phyloP scores from a whole-genome alignment of 768 basidiomycete species.

The Piloderma croceum region DNA sequence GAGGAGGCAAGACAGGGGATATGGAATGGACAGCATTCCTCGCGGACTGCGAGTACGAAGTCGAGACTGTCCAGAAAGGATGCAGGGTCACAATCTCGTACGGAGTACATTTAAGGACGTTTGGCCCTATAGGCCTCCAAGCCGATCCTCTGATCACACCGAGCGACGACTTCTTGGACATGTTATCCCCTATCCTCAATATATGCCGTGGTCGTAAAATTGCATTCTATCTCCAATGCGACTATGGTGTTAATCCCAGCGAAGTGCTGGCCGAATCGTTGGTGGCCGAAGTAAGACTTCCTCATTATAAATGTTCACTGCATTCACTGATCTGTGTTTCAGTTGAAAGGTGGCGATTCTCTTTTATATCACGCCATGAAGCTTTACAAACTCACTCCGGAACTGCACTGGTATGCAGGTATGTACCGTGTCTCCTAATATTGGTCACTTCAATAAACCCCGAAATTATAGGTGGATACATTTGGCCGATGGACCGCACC shows the following conservation, averaged over 20 bases:
- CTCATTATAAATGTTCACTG: neutral
- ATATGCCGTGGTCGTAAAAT: constrained; percentile 64
- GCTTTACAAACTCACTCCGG: constrained; percentile 66
- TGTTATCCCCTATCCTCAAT: constrained; percentile 67
- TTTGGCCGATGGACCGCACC: constrained; percentile 70
- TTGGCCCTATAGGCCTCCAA: constrained; percentile 46
- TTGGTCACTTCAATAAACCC: too few relatives aligned
- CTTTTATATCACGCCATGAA: constrained; percentile 73
- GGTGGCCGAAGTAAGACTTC: constrained; percentile 56
- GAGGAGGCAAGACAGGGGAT: constrained; percentile 56
- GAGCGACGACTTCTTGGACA: constrained; percentile 67
- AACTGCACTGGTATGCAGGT: constrained; percentile 77
- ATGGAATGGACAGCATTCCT: constrained; percentile 78
- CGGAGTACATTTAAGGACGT: constrained; percentile 63
- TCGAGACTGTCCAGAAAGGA: constrained; percentile 66
- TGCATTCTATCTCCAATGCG: constrained; percentile 64
- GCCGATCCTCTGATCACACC: constrained; percentile 66
- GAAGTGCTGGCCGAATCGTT: constrained; percentile 64
- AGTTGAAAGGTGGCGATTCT: constrained; percentile 77
- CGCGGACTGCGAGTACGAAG: constrained; percentile 69
- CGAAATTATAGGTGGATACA: too few relatives aligned
- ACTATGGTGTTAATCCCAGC: constrained; percentile 67
- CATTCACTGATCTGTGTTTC: constrained; percentile 1
- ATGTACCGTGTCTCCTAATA: too few relatives aligned
- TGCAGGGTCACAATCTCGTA: constrained; percentile 67